Conservation (phyloP, 805 yeast species). For the Soucietia sequanensis region DNA sequence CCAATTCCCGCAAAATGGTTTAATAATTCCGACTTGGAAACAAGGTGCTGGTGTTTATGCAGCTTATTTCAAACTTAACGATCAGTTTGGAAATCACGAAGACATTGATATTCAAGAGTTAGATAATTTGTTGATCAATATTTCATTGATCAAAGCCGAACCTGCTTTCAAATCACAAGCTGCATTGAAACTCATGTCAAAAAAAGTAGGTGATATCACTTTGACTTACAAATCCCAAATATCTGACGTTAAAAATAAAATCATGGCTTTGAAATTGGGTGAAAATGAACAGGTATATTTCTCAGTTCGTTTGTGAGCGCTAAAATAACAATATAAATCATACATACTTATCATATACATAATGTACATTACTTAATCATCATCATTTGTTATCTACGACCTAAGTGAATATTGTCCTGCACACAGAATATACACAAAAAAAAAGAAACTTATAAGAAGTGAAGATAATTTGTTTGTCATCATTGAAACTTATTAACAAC, state of each 20-base stretch:
- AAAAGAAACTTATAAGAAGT: too few relatives aligned
- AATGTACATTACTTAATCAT: too few relatives aligned
- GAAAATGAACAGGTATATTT: constrained; percentile 45
- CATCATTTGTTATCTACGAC: too few relatives aligned
- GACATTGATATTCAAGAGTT: constrained; percentile 18
- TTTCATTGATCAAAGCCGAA: constrained; percentile 38
- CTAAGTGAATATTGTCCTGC: too few relatives aligned
- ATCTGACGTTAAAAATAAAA: constrained; percentile 26
- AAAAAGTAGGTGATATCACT: constrained; percentile 43
- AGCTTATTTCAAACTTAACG: constrained; percentile 40
- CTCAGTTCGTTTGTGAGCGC: constrained; percentile 10
- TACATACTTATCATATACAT: too few relatives aligned
- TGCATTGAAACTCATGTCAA: constrained; percentile 54
- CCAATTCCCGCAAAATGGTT: constrained; percentile 42
- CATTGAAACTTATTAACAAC: too few relatives aligned
- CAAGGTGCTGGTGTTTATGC: constrained; percentile 59
- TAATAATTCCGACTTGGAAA: constrained; percentile 47
- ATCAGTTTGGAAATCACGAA: constrained; percentile 10
- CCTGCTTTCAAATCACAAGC: constrained; percentile 37
- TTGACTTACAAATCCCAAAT: constrained; percentile 18
- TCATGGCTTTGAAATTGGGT: constrained; percentile 42
- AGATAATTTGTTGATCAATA: constrained; percentile 41
- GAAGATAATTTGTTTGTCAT: too few relatives aligned
- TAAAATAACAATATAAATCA: too few relatives aligned
- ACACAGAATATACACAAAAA: too few relatives aligned